A percentile compares a stretch with the other conserved stretches of the same genome.
Evolutionary conservation across 1,139 yeast genomes (phyloP).

Genomic region (Lodderomyces metapsilosis): DNA sequence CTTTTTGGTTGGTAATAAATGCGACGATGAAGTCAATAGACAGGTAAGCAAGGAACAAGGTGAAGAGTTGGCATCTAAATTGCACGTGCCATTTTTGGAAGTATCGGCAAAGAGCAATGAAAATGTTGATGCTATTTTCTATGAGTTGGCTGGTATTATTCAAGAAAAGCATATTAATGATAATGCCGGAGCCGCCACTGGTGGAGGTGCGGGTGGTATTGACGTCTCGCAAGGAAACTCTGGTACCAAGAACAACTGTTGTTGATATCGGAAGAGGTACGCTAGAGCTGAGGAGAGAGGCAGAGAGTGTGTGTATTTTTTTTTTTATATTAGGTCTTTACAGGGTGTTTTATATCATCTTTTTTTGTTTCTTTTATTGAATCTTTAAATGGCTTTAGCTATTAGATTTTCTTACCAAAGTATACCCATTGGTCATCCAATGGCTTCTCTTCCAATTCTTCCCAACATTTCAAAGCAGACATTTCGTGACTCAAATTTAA

Average conservation of each 20-base stretch:
- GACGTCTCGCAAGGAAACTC: constrained; percentile 42
- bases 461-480: constrained; percentile 69
- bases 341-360: neutral
- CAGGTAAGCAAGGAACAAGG: constrained; percentile 89
- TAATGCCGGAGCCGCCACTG: constrained; percentile 21
- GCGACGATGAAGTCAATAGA: constrained; percentile 77
- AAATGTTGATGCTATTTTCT: constrained; percentile 89
- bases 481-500: constrained; percentile 65
- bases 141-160: constrained; percentile 84
- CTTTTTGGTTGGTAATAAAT: constrained; percentile 91
- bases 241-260: constrained; percentile 38
- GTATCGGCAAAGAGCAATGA: constrained; percentile 93
- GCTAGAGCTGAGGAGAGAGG: neutral
- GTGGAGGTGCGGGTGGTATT: constrained; percentile 34
- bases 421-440: constrained; percentile 72
- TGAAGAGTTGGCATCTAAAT: constrained; percentile 79
- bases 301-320: too few relatives aligned
- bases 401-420: constrained; percentile 57
- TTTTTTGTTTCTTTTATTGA: neutral
- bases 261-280: constrained; percentile 23
- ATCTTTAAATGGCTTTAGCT: neutral
- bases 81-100: constrained; percentile 89
- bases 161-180: constrained; percentile 69
- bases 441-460: constrained; percentile 66
- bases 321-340: neutral